Evolutionary conservation across 768 basidiomycete genomes (phyloP).

Genomic region (Postia placenta): DNA sequence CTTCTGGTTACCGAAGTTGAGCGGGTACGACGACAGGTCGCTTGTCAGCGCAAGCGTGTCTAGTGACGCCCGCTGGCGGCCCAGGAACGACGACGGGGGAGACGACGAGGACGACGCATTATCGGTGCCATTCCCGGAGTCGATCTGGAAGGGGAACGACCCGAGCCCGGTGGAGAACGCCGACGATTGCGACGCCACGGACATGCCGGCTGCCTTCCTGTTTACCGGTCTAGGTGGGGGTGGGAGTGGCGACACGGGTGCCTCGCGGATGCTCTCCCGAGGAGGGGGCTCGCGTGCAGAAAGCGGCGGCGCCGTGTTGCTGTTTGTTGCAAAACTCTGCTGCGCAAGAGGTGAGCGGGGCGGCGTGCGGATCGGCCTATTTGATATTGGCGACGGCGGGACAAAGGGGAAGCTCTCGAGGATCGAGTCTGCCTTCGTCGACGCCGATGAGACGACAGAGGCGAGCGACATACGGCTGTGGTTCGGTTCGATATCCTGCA

Average conservation of each 20-base stretch:
- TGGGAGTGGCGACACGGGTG: slow-evolving; percentile 4
- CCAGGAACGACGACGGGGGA: slow-evolving; percentile 27
- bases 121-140: slow-evolving; percentile 39
- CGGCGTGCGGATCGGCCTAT: slow-evolving; percentile 67
- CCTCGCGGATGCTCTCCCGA: slow-evolving; percentile 8
- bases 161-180: slow-evolving; percentile 77
- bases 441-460: slow-evolving; percentile 61
- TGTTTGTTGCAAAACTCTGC: slow-evolving; percentile 36
- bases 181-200: slow-evolving; percentile 70
- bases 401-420: slow-evolving; percentile 87
- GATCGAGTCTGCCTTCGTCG: slow-evolving; percentile 77
- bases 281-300: slow-evolving; percentile 3
- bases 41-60: slow-evolving; percentile 81
- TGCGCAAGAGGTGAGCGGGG: slow-evolving; percentile 68
- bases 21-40: slow-evolving; percentile 78
- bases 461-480: slow-evolving; percentile 50
- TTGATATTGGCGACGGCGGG: slow-evolving; percentile 85
- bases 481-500: slow-evolving; percentile 41
- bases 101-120: slow-evolving; percentile 24
- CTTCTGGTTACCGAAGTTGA: slow-evolving; percentile 41
- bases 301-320: neutral
- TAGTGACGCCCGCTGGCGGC: slow-evolving; percentile 69
- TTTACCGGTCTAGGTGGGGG: slow-evolving; percentile 42
- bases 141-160: slow-evolving; percentile 85
- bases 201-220: slow-evolving; percentile 61